Base-by-base conservation (phyloP, 345 rosid species). In the Limnanthes douglasii region DNA sequence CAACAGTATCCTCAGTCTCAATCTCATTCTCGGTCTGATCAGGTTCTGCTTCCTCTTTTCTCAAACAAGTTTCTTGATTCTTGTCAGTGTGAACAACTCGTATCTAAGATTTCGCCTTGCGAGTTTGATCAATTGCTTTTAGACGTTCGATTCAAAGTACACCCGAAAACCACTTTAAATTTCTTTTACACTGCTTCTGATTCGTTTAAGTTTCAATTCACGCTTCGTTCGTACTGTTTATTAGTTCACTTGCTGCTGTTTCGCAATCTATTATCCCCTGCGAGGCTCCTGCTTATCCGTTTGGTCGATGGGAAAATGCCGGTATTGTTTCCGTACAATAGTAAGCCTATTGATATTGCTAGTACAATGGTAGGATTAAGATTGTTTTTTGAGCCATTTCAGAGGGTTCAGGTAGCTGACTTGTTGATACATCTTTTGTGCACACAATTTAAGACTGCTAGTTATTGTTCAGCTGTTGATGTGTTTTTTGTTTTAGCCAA, bases 171-270 rank as follows among this genome's bases (percentile, higher is more conserved):
- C 15, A 50, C 69, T 45, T 48, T 76, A 30, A 42, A 57, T n/a
- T 79, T 85, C 45, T 85, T 85, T 30, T 53, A 66, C 21, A 62
- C 69, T 39, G 93, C 93, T 1, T 60, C 75, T 2, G 50, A 50
- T 33, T 44, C 65, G 5, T 73, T 53, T 19, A 55, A 59, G 26
- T 79, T 73, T 51, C 66, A 37, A n/a, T 79, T 84, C 56, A 79
- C 76, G 2, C 65, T 63, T 35, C 69, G 72, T 18, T 73, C 88
- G 32, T 79, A 73, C 57, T 79, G 75, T 46, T 43, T 75, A 41
- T 41, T 79, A 64, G 49, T 85, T 38, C 66, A 62, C 21, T 56
- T 69, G 53, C 72, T 79, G 46, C 49, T 76, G 34, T 52, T 44
- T 12, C 34, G 64, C 26, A 53, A 61, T 40, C 54, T 60, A 22